Base-by-base conservation (phyloP, 2,329 filamentous ascomycete genomes). In the Scedosporium aurantiacum region DNA sequence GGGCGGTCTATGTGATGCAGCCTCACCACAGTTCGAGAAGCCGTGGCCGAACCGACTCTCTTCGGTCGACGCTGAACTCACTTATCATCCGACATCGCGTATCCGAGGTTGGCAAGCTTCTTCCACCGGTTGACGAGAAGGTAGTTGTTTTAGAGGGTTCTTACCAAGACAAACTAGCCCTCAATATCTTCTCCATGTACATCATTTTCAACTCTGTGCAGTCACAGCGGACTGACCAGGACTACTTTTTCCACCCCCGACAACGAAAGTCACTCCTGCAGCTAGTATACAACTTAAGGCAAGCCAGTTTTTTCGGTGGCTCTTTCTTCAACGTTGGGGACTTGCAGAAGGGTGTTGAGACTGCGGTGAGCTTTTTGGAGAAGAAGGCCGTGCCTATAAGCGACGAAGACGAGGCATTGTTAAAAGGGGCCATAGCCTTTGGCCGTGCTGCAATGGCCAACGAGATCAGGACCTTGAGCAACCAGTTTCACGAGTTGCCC, bases 121-220 rank as follows among this genome's bases (percentile, higher is more conserved):
- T 97, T 8, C 93, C 93, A 0, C 79, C 83, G 0, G 81, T 97
- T 3, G 75, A 85, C 47, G 89, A 95, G 68, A 85, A 82, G 56
- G 76, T 89, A 1, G 81, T 94, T 0, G 80, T 87, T 60, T 78
- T 97, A 1, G 84, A 94, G 64, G 91, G 91, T 0, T 93, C 87
- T 1, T 90, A 87, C 67, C 91, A 93, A 68, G 92, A 97, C 71
- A 90, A 86, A 68, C 72, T 96, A 8, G 90, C 87, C 0, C 79
- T 92, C 27, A 96, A 96, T 66, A 74, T 95, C 1, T 97, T 97
- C 69, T 83, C 90, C 0, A 88, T 94, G 73, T 85, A 90, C 69
- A 83, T 97, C 56, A 86, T 89, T 1, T 87, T 90, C 65, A 97
- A 97, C 69, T 86, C 91, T 0, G 85, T 97, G 0, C 92, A 92